phyloP scores from a whole-genome alignment of 2,329 filamentous ascomycete genomes.

The Calonectria crousiana region DNA sequence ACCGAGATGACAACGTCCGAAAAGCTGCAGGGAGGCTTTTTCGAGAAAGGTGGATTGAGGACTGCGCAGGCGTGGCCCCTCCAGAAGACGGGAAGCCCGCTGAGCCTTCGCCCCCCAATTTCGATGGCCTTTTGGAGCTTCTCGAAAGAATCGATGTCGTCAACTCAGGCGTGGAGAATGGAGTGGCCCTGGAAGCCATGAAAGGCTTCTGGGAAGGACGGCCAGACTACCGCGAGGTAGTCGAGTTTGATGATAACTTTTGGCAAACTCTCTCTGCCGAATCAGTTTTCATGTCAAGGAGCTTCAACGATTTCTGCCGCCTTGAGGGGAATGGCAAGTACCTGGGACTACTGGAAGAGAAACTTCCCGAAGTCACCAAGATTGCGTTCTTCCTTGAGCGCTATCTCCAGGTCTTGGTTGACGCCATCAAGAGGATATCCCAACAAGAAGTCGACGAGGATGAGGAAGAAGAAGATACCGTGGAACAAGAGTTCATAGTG shows the following conservation, averaged over 20 bases:
- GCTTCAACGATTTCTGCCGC: slow-evolving; percentile 94
- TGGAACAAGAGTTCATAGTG: slow-evolving; percentile 94
- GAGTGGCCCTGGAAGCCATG: slow-evolving; percentile 95
- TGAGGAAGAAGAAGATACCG: slow-evolving; percentile 83
- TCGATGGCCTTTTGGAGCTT: slow-evolving; percentile 89
- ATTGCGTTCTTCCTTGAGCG: slow-evolving; percentile 88
- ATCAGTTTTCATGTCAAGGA: slow-evolving; percentile 89
- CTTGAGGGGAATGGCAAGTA: slow-evolving; percentile 79
- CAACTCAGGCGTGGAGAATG: slow-evolving; percentile 89
- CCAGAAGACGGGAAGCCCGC: slow-evolving; percentile 68
- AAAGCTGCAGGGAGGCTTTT: slow-evolving; percentile 93
- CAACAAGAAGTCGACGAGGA: slow-evolving; percentile 68
- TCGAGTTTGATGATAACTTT: slow-evolving; percentile 79
- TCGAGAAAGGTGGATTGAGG: slow-evolving; percentile 96
- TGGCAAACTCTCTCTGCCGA: slow-evolving; percentile 88
- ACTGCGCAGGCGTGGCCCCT: slow-evolving; percentile 80
- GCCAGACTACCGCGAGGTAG: slow-evolving; percentile 81
- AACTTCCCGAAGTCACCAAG: slow-evolving; percentile 93
- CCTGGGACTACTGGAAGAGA: slow-evolving; percentile 85
- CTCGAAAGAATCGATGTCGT: slow-evolving; percentile 94
- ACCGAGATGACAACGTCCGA: slow-evolving; percentile 93
- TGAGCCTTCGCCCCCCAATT: slow-evolving; percentile 73
- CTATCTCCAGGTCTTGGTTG: slow-evolving; percentile 78
- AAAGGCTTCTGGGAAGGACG: slow-evolving; percentile 95
- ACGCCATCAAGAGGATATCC: slow-evolving; percentile 70